Percentiles rank a stretch among this genome's conserved stretches.
Conservation (phyloP, 306 rosid species). For the Prinsepia uniflora region DNA sequence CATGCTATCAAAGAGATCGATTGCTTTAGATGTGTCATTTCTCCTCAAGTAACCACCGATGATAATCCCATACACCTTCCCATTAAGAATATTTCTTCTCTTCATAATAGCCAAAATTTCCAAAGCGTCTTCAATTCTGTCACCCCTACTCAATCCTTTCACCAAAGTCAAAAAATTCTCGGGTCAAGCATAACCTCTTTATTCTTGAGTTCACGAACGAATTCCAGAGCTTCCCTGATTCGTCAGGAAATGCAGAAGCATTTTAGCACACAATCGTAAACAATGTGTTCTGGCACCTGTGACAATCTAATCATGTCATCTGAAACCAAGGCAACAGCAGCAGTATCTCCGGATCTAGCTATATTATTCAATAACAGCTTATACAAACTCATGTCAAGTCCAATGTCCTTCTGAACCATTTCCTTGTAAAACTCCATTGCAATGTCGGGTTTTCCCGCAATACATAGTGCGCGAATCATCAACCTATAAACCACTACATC, state of each 20-base stretch:
- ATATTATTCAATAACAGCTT: slow-evolving; percentile 54
- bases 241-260: slow-evolving; percentile 60
- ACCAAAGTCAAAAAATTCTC: slow-evolving; percentile 61
- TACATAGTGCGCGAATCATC: slow-evolving; percentile 53
- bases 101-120: slow-evolving; percentile 71
- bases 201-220: slow-evolving; percentile 64
- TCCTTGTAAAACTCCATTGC: slow-evolving; percentile 86
- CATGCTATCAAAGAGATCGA: slow-evolving; percentile 53
- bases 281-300: slow-evolving; percentile 40
- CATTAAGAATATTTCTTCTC: slow-evolving; percentile 44
- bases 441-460: slow-evolving; percentile 60
- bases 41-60: slow-evolving; percentile 55
- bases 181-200: slow-evolving; percentile 47
- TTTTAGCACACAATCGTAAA: slow-evolving; percentile 56
- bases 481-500: slow-evolving; percentile 57
- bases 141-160: slow-evolving; percentile 72
- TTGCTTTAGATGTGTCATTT: slow-evolving; percentile 51
- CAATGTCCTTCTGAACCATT: slow-evolving; percentile 54
- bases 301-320: slow-evolving; percentile 60
- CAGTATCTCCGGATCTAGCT: slow-evolving; percentile 58
- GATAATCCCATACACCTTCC: slow-evolving; percentile 50
- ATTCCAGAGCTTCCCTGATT: slow-evolving; percentile 75
- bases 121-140: slow-evolving; percentile 58
- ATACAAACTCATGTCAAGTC: slow-evolving; percentile 44
- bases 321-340: slow-evolving; percentile 47